These are phyloP conservation scores for Paraconiothyrium brasiliense DNA, from an alignment of 2,329 filamentous ascomycete species.

Conservation along the genomic window DNA sequence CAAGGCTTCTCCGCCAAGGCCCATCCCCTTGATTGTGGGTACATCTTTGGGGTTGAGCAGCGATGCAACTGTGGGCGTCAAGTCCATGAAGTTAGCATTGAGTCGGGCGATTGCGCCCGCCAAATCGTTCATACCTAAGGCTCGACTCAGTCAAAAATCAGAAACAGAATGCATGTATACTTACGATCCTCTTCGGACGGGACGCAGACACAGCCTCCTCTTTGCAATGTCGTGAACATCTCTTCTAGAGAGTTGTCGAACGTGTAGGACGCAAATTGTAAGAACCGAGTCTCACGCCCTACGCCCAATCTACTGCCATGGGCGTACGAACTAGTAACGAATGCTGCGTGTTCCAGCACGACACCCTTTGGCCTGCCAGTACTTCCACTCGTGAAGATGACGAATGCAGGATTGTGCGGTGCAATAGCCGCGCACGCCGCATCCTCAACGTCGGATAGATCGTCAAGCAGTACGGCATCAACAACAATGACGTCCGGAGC, in stretches of 20 bases:
- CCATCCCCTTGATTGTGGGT: conserved; percentile 55
- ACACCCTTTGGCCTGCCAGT: conserved; percentile 48
- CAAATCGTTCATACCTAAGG: conserved; percentile 56
- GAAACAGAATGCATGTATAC: not conserved
- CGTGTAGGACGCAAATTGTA: conserved; percentile 59
- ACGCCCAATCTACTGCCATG: conserved; percentile 41
- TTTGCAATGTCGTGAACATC: conserved; percentile 63
- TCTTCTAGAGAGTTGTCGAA: conserved; percentile 66
- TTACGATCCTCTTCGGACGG: conserved; percentile 62
- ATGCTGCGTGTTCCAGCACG: conserved; percentile 43
- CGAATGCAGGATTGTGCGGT: conserved; percentile 41
- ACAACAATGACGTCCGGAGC: conserved; percentile 52
- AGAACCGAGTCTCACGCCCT: conserved; percentile 35
- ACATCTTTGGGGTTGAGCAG: conserved; percentile 56
- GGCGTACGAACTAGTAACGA: conserved; percentile 43
- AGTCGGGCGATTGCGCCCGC: conserved; percentile 52
- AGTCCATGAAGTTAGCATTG: conserved; percentile 50
- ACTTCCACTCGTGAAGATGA: conserved; percentile 46
- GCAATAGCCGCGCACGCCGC: conserved; percentile 31
- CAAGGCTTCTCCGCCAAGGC: conserved; percentile 57
- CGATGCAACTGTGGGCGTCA: conserved; percentile 68
- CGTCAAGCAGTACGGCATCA: conserved; percentile 45
- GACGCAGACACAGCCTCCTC: conserved; percentile 63
- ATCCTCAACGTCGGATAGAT: conserved; percentile 31
- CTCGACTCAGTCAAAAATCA: not conserved